Evolutionary conservation across 1,139 yeast species (phyloP).

Genomic region (Saccharomyces hybrid): DNA sequence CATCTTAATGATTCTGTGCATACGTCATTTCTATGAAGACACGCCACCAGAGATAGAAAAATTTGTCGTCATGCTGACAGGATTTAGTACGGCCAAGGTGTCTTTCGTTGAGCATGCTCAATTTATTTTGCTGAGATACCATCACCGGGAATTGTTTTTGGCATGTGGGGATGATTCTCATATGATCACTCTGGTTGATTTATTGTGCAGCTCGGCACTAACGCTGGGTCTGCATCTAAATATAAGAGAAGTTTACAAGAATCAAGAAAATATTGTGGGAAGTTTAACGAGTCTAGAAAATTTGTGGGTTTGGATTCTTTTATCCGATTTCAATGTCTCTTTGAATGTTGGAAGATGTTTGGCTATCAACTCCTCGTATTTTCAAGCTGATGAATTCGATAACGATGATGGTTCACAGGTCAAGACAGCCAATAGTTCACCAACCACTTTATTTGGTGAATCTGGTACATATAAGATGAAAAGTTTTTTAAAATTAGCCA

Average conservation of each 20-base stretch:
- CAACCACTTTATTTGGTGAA: background rate
- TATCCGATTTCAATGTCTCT: slow-evolving; percentile 26
- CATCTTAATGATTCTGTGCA: slow-evolving; percentile 19
- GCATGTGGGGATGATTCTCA: slow-evolving; percentile 28
- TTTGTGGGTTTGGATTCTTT: slow-evolving; percentile 27
- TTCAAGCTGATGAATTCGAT: slow-evolving; percentile 10
- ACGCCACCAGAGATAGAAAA: slow-evolving; percentile 16
- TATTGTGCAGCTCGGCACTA: slow-evolving; percentile 24
- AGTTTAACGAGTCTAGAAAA: slow-evolving; percentile 17
- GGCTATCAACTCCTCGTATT: slow-evolving; percentile 15
- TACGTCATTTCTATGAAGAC: slow-evolving; percentile 12
- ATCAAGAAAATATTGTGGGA: slow-evolving; percentile 19
- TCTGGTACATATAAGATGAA: slow-evolving; percentile 7
- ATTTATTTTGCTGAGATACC: slow-evolving; percentile 11
- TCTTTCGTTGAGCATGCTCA: slow-evolving; percentile 13
- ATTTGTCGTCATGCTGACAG: slow-evolving; percentile 15
- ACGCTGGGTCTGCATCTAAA: slow-evolving; percentile 30
- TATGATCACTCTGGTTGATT: slow-evolving; percentile 15
- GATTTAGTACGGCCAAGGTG: slow-evolving; percentile 10
- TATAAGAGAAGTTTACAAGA: slow-evolving; percentile 19
- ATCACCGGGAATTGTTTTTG: slow-evolving; percentile 13
- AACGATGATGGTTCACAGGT: background rate
- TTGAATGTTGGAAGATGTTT: slow-evolving; percentile 28
- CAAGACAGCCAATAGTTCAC: background rate
- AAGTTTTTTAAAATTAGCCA: slow-evolving; percentile 14